Evolutionary conservation across 805 yeast genomes (phyloP).

Genomic region (Vanderwaltozyma tropicalis): DNA sequence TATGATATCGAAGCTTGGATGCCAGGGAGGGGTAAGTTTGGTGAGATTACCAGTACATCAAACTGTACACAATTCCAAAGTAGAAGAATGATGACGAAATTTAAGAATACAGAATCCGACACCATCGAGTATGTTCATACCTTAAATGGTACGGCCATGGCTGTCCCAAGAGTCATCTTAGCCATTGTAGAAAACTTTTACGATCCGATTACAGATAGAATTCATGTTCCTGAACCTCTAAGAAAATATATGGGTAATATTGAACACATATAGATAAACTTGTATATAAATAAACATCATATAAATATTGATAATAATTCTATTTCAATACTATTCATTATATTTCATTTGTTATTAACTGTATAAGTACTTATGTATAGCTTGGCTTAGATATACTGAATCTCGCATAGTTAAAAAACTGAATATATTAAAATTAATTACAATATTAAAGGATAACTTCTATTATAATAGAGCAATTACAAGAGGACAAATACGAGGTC

Average conservation of each 20-base stretch:
- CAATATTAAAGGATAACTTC: too few relatives aligned
- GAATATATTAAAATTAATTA: too few relatives aligned
- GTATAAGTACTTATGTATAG: too few relatives aligned
- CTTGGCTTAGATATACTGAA: too few relatives aligned
- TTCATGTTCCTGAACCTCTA: slow-evolving; percentile 58
- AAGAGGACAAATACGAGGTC: too few relatives aligned
- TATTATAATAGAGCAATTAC: too few relatives aligned
- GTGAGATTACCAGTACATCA: slow-evolving; percentile 84
- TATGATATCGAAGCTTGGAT: slow-evolving; percentile 95
- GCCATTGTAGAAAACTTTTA: slow-evolving; percentile 85
- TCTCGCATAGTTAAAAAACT: too few relatives aligned
- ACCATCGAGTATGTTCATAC: slow-evolving; percentile 55
- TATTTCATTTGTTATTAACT: too few relatives aligned
- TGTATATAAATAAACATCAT: too few relatives aligned
- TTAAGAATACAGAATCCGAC: slow-evolving; percentile 28
- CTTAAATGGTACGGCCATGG: slow-evolving; percentile 90
- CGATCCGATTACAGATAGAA: slow-evolving; percentile 42
- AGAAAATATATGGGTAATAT: slow-evolving; percentile 64
- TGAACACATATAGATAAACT: slow-evolving; percentile 19
- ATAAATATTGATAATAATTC: too few relatives aligned
- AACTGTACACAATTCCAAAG: slow-evolving; percentile 90
- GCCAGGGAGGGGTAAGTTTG: slow-evolving; percentile 94
- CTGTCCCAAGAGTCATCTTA: slow-evolving; percentile 81
- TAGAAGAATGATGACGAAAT: slow-evolving; percentile 66
- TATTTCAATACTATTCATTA: too few relatives aligned